These are phyloP conservation scores for Saccharomycopsis fodiens DNA, from an alignment of 805 yeast species.

Conservation along the genomic window DNA sequence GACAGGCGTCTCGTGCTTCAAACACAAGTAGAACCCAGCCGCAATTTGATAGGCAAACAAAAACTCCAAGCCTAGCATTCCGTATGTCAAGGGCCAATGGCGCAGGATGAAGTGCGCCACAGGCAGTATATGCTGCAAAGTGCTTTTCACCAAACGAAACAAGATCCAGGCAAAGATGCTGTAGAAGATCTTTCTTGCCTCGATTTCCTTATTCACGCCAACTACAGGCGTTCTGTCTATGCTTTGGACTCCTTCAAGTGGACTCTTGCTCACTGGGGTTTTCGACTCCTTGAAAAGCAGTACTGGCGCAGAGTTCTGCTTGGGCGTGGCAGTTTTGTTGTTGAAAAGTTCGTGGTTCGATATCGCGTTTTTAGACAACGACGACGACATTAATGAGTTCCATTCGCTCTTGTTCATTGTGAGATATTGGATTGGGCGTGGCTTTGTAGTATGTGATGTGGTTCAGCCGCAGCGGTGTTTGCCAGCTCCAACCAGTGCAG, in stretches of 20 bases:
- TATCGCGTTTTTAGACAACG: background rate
- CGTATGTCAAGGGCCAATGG: background rate
- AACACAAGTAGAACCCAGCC: background rate
- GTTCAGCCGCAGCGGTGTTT: too few species aligned
- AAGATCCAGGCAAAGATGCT: background rate
- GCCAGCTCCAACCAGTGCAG: too few species aligned
- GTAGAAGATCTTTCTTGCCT: constrained; percentile 1
- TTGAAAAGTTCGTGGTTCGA: background rate
- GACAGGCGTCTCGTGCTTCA: background rate
- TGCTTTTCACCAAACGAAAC: background rate
- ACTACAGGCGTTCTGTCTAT: background rate
- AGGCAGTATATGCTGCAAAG: background rate
- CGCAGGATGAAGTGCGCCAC: background rate
- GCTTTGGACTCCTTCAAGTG: background rate
- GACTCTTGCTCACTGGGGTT: background rate
- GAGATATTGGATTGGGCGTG: too few species aligned
- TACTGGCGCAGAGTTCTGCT: background rate
- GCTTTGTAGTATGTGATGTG: too few species aligned
- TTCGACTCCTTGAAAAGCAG: background rate
- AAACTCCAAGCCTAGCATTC: background rate
- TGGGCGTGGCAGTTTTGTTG: background rate
- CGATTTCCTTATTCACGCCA: constrained; percentile 1
- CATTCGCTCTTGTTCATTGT: background rate
- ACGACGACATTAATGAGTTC: background rate
- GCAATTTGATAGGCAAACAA: constrained; percentile 1